Evolutionary conservation across 208 protist genomes (phyloP), one percentile per base, ranked within the genome.

Genomic region (Porcisia hertigi): DNA sequence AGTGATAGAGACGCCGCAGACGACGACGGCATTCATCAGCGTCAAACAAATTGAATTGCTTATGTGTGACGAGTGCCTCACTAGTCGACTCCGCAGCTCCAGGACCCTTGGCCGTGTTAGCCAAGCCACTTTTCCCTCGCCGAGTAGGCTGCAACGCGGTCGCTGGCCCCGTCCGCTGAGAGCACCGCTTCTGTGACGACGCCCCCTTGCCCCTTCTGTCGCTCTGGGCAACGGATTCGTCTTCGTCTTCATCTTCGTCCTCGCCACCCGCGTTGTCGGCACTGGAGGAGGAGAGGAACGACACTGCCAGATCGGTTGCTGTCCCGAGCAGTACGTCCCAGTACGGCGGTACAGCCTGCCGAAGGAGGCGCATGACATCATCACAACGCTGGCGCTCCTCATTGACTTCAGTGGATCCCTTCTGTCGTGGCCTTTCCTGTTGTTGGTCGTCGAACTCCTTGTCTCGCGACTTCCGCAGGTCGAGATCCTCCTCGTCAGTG

Each of bases 21-120:
- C 86, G 82, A 14, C 73, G 81, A 14, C 90, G 84, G 71, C 90
- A 94, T 43, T 86, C 81, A 49, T 89, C 86, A 0, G 88, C 84
- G 66, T 79, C 73, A 62, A 92, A 92, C 4, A 94, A 64, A 71
- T 79, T 86, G 72, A 94, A 92, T 2, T 83, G 57, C 30, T 25
- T 69, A 25, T 77, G 77, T 57, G 71, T 41, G 16, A 84, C 25
- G 30, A 64, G 41, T 39, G 58, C 36, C 20, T 80, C 62, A 69
- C 65, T 71, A 18, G 66, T 5, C 64, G 20, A 30, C 64, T 49
- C 64, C 64, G 36, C 39, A 8, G 64, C 23, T 30, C 64, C 43
- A 45, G 64, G 41, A 2, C 43, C 41, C 23, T 34, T 69, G 23
- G 41, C 41, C 0, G 63, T 34, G 41, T 53, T 23, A 12, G 41